Evolutionary conservation across 805 yeast species (phyloP).

Genomic region (Zygoascus tannicola): DNA sequence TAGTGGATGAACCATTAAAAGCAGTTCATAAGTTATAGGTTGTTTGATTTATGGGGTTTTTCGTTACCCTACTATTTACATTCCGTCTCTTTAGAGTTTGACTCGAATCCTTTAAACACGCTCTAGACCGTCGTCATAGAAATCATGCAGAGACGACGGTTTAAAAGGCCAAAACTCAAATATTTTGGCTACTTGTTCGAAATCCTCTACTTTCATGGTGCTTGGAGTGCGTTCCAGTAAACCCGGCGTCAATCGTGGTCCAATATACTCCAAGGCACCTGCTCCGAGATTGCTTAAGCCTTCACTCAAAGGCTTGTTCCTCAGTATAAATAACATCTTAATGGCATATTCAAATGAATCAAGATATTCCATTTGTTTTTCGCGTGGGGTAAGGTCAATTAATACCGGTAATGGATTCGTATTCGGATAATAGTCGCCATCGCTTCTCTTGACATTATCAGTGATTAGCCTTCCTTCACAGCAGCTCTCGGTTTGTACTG

Average conservation of each 20-base stretch:
- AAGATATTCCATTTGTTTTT: conserved; percentile 34
- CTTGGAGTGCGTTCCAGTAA: conserved; percentile 38
- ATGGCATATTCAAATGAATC: conserved; percentile 62
- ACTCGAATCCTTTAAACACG: too few species aligned
- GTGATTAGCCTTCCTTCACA: background rate
- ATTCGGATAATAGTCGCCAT: conserved; percentile 41
- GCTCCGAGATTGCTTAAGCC: conserved; percentile 59
- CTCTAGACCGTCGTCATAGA: conserved; percentile 33
- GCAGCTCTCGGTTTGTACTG: conserved; percentile 56
- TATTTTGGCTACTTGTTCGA: conserved; percentile 38
- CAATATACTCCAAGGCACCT: conserved; percentile 49
- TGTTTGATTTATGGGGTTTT: too few species aligned
- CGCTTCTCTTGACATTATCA: background rate
- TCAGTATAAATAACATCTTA: conserved; percentile 46
- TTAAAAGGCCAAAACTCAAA: conserved; percentile 81
- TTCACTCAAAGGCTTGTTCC: conserved; percentile 37
- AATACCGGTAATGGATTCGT: conserved; percentile 34
- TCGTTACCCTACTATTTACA: too few species aligned
- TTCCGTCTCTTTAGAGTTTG: too few species aligned
- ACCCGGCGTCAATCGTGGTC: conserved; percentile 23
- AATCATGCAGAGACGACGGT: conserved; percentile 44
- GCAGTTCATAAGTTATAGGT: too few species aligned
- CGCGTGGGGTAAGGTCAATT: conserved; percentile 47
- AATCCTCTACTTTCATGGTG: conserved; percentile 48
- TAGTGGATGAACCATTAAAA: too few species aligned